Conservation (phyloP, 768 basidiomycete genomes). For the Tremella mesenterica region DNA sequence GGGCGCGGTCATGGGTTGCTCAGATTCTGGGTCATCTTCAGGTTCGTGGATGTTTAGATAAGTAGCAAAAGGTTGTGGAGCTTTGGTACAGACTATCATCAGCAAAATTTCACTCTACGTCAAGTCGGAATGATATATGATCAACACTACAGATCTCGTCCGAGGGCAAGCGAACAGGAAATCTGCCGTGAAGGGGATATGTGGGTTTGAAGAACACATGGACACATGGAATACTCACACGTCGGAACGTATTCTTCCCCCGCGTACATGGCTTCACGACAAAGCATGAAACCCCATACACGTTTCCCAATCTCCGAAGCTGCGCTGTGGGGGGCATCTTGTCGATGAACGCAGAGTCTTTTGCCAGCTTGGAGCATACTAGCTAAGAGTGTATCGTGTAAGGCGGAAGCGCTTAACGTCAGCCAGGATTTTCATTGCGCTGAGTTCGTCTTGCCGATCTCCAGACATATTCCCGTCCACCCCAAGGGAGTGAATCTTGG, state of each 20-base stretch:
- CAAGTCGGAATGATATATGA: too few species aligned
- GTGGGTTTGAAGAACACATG: too few species aligned
- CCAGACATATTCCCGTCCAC: too few species aligned
- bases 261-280: not conserved
- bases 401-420: not conserved
- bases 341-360: not conserved
- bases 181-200: too few species aligned
- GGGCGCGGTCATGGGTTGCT: not conserved
- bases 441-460: too few species aligned
- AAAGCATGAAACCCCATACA: not conserved
- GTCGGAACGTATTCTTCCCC: not conserved
- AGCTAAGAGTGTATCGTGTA: not conserved
- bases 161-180: too few species aligned
- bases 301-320: not conserved
- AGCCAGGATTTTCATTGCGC: too few species aligned
- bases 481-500: too few species aligned
- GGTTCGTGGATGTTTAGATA: not conserved
- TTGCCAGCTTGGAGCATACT: not conserved
- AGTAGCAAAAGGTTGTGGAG: not conserved
- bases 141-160: too few species aligned
- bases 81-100: not conserved
- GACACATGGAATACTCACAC: not conserved
- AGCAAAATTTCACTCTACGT: not conserved
- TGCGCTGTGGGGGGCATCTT: not conserved
- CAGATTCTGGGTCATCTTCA: not conserved